Conservation (phyloP, 2,329 filamentous ascomycete species). For the Trichoderma pleuroti region DNA sequence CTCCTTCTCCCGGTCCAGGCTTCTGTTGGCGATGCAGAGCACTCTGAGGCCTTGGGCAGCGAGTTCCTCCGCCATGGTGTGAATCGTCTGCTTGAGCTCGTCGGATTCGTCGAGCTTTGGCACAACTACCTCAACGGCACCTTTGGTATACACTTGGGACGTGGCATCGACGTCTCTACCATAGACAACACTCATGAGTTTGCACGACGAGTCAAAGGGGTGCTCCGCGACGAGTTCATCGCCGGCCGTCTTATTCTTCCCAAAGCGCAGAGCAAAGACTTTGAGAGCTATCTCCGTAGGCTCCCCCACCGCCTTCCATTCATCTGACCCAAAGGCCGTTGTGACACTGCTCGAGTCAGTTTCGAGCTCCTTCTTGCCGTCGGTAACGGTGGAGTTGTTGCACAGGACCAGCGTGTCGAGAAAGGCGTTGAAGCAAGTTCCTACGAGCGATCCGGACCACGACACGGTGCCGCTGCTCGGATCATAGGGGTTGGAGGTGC, state of each 20-base stretch:
- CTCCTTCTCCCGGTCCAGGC: slow-evolving; percentile 35
- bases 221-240: slow-evolving; percentile 59
- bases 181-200: slow-evolving; percentile 72
- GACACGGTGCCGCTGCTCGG: slow-evolving; percentile 53
- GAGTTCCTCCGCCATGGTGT: slow-evolving; percentile 51
- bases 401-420: slow-evolving; percentile 57
- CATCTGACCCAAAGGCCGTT: slow-evolving; percentile 40
- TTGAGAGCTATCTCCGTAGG: slow-evolving; percentile 72
- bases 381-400: slow-evolving; percentile 54
- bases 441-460: slow-evolving; percentile 41
- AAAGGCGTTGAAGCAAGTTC: slow-evolving; percentile 44
- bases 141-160: slow-evolving; percentile 53
- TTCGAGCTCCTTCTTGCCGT: slow-evolving; percentile 45
- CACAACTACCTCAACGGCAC: slow-evolving; percentile 55
- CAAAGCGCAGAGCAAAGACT: slow-evolving; percentile 68
- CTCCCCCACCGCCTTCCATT: slow-evolving; percentile 61
- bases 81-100: slow-evolving; percentile 44
- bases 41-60: slow-evolving; percentile 64
- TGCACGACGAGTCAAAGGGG: slow-evolving; percentile 70
- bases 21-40: slow-evolving; percentile 59
- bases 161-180: slow-evolving; percentile 33
- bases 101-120: slow-evolving; percentile 49
- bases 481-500: slow-evolving; percentile 57
- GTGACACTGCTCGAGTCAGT: slow-evolving; percentile 47
- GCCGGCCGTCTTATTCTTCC: slow-evolving; percentile 44